Evolutionary conservation across 164 flowering plant species (phyloP).

Genomic region (Vitis amurensis): DNA sequence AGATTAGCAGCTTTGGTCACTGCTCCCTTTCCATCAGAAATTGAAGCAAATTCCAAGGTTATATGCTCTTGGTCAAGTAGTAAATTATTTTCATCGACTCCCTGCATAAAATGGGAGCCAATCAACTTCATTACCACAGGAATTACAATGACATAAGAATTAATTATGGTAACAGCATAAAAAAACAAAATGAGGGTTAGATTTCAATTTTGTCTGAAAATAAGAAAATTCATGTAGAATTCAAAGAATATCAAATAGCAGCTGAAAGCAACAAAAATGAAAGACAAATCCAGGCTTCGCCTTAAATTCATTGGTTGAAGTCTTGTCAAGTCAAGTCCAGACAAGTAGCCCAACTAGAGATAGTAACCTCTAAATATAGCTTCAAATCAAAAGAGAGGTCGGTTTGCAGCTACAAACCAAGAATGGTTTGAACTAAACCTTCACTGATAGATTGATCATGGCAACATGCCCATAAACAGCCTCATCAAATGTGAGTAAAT

Average conservation of each 20-base stretch:
- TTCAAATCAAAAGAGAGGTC: neutral
- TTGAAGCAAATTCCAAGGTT: constrained; percentile 65
- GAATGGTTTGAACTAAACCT: neutral
- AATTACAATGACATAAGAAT: neutral
- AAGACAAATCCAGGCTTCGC: neutral
- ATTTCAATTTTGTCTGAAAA: neutral
- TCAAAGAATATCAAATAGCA: neutral
- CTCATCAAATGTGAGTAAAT: neutral
- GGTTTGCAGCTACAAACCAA: neutral
- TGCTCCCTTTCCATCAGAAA: constrained; percentile 83
- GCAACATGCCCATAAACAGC: neutral
- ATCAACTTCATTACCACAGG: neutral
- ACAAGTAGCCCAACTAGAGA: neutral
- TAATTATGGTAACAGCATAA: neutral
- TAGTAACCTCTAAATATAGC: neutral
- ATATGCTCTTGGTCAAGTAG: constrained; percentile 24
- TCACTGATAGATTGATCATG: neutral
- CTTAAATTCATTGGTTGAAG: neutral
- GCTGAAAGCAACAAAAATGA: neutral
- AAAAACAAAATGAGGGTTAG: neutral
- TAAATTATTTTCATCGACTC: constrained; percentile 19
- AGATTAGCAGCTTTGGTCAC: constrained; percentile 71
- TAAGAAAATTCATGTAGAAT: neutral
- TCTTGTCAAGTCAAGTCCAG: constrained; percentile 1
- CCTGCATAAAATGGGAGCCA: constrained; percentile 42